Base-by-base conservation (phyloP, 2,329 filamentous ascomycete genomes). In the Thelonectria blattea region DNA sequence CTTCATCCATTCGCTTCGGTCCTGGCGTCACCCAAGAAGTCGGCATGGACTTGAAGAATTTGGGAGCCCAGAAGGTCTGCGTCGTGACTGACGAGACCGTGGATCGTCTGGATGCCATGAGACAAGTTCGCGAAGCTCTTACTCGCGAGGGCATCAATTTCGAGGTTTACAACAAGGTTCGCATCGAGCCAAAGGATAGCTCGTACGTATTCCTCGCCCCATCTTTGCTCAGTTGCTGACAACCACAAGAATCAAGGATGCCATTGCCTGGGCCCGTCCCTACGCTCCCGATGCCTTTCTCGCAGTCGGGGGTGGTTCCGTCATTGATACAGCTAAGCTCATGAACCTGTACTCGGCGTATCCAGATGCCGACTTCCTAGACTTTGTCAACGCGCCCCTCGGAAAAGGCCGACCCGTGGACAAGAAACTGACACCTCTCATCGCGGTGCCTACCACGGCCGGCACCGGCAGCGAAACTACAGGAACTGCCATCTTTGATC, bases 271-370 rank as follows among this genome's bases (percentile, higher is more conserved):
- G 79, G 88, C 88, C 17, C 94, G 93, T 68, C 88, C 90, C 1
- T 91, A 92, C 74, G 78, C 84, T 27, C 91, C 93, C 0, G 95
- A 98, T 76, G 92, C 92, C 2, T 97, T 96, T 75, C 83, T 99
- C 15, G 95, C 95, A 20, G 95, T 99, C 15, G 95, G 91, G 27
- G 85, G 77, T 68, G 95, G 95, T 39, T 96, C 92, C 41, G 95
- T 98, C 66, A 99, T 99, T 68, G 95, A 99, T 78, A 99, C 95
- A 1, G 94, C 95, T 56, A 99, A 99, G 78, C 84, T 99, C 58
- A 98, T 99, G 93, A 99, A 99, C 73, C 84, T 99, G 0, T 98
- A 98, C 79, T 91, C 89, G 1, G 89, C 87, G 64, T 97, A 93
- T 73, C 93, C 93, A 0, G 91, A 97, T 8, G 94, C 94, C 34